These are phyloP conservation scores for Cryomyces antarcticus DNA, from an alignment of 495 filamentous ascomycete genomes.

Conservation along the genomic window DNA sequence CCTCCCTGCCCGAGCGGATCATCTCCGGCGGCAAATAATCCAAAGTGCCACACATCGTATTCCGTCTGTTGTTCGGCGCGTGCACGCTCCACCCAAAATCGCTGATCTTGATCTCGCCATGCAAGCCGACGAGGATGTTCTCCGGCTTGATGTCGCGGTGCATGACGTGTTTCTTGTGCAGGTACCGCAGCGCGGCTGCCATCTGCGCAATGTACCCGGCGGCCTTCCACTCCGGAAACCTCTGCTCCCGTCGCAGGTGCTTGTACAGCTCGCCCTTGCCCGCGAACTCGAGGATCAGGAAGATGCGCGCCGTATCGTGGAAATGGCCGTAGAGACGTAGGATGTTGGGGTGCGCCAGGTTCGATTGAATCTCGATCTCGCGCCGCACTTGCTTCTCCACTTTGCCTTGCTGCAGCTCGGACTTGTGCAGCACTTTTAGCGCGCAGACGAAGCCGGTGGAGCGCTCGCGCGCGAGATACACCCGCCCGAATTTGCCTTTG, in stretches of 20 bases:
- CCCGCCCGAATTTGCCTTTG: conserved; percentile 93
- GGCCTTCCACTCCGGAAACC: conserved; percentile 90
- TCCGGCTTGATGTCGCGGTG: conserved; percentile 98
- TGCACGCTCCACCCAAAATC: conserved; percentile 99
- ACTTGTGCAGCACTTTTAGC: conserved; percentile 90
- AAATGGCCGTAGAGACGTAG: conserved; percentile 88
- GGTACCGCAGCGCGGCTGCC: conserved; percentile 75
- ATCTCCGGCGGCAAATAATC: conserved; percentile 98
- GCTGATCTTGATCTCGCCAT: conserved; percentile 95
- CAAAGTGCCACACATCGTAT: conserved; percentile 92
- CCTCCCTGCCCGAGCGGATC: conserved; percentile 58
- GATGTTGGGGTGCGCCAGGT: conserved; percentile 91
- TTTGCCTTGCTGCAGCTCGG: conserved; percentile 72
- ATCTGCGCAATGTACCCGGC: conserved; percentile 98
- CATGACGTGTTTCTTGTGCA: conserved; percentile 97
- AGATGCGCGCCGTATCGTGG: conserved; percentile 89
- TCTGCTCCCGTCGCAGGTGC: conserved; percentile 68
- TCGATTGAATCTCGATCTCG: conserved; percentile 95
- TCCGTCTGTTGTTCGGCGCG: conserved; percentile 79
- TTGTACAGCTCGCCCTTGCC: conserved; percentile 95
- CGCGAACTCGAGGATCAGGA: conserved; percentile 89
- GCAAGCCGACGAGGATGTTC: conserved; percentile 92
- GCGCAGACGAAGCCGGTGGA: conserved; percentile 84
- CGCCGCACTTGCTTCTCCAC: conserved; percentile 95
- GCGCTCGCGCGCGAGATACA: conserved; percentile 86